Base-by-base conservation (phyloP, 768 basidiomycete species). In the Saitozyma podzolica region DNA sequence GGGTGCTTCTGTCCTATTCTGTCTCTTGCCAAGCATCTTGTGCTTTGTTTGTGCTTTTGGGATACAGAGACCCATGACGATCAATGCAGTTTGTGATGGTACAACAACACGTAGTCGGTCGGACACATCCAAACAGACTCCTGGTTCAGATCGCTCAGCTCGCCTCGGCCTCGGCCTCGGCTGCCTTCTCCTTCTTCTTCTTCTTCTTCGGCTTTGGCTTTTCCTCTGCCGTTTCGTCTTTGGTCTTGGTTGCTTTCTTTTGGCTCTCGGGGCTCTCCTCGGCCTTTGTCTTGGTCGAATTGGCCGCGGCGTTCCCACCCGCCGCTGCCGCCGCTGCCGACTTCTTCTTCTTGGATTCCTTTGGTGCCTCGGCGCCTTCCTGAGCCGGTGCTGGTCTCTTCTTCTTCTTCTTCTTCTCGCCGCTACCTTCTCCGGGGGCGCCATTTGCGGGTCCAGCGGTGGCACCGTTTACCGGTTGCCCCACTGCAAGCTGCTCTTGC, bases 371-470 rank as follows among this genome's bases (percentile, higher is more conserved):
- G 6, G 39, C 60, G 29, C 37, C 20, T 42, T 40, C 48, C n/a
- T 54, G 43, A n/a, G 45, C 63, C 52, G 55, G 54, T n/a, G 49
- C 61, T 8, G 65, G 58, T 37, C 65, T 50, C 55, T 69, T 70
- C 65, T 73, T 65, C 65, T 68, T 72, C 63, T 63, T 62, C 64
- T 73, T 70, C 65, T 62, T 56, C 50, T 59, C 60, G 20, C 63
- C 63, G 9, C 29, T 60, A 19, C n/a, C 55, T 29, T 40, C 40
- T 43, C 17, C 50, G 10, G 37, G 14, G 37, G 48, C 53, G 41
- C 50, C 39, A 19, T n/a, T 40, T 62, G 62, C 19, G 41, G 48
- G 39, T 29, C 29, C 29, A 29, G 29, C 29, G 29, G 2, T 29
- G 29, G 29, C 29, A 29, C 29, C 29, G 29, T 29, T 29, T 5